Evolutionary conservation across 2,329 filamentous ascomycete genomes (phyloP).

Genomic region (Ceratocystis destructans): DNA sequence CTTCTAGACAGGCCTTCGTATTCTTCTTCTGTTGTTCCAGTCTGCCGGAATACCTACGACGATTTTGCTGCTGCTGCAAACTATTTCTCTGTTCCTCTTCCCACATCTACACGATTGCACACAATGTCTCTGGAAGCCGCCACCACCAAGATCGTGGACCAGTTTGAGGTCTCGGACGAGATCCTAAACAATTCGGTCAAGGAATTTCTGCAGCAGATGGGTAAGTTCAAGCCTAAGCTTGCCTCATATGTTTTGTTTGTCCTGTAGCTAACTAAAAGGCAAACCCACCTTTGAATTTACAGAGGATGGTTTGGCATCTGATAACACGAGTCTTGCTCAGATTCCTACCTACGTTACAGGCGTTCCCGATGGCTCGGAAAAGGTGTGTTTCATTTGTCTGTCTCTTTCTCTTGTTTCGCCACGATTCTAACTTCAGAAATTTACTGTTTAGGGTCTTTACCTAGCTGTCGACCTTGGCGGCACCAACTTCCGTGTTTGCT

Average conservation of each 20-base stretch:
- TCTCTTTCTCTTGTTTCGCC: not conserved
- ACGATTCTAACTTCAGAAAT: not conserved
- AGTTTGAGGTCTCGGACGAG: conserved; percentile 72
- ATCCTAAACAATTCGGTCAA: conserved; percentile 67
- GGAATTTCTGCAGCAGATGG: conserved; percentile 79
- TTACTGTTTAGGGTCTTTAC: conserved; percentile 59
- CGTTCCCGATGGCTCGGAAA: conserved; percentile 93
- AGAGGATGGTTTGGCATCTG: conserved; percentile 70
- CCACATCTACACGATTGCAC: conserved; percentile 38
- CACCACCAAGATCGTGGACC: conserved; percentile 63
- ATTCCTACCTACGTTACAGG: conserved; percentile 95
- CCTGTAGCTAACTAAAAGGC: not conserved
- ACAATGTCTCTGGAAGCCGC: conserved; percentile 53
- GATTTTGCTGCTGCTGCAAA: not conserved
- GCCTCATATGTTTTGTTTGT: not conserved
- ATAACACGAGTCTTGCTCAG: conserved; percentile 75
- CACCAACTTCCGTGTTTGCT: conserved; percentile 97
- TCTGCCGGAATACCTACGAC: conserved; percentile 35
- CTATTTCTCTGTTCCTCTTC: conserved; percentile 38
- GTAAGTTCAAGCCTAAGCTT: conserved; percentile 28
- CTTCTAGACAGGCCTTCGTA: not conserved
- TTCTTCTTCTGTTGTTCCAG: conserved; percentile 31
- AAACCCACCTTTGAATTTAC: conserved; percentile 13
- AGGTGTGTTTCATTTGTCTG: conserved; percentile 41
- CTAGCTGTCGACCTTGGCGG: conserved; percentile 95